These are phyloP conservation scores for Chrysoporthe austroafricana DNA, from an alignment of 2,329 filamentous ascomycete species.

Conservation along the genomic window DNA sequence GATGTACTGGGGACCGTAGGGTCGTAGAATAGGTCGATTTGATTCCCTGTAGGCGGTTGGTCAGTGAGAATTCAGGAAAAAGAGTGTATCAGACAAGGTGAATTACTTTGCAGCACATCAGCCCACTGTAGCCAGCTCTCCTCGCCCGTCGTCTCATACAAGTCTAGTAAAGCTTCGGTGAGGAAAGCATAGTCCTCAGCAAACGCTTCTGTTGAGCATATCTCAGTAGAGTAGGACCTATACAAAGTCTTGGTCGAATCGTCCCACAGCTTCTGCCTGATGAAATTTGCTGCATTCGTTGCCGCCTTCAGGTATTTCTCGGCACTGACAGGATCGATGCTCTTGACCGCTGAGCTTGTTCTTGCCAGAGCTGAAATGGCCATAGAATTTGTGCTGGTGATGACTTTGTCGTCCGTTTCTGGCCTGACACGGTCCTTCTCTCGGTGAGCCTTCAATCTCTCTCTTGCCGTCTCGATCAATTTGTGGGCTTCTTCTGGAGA, in stretches of 20 bases:
- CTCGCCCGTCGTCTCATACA: slow-evolving; percentile 83
- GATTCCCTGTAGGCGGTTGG: slow-evolving; percentile 56
- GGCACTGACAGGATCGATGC: slow-evolving; percentile 60
- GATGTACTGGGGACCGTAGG: slow-evolving; percentile 43
- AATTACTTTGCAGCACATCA: slow-evolving; percentile 73
- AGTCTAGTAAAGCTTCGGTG: slow-evolving; percentile 77
- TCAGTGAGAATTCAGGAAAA: slow-evolving; percentile 15
- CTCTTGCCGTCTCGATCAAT: slow-evolving; percentile 68
- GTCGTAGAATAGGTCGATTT: slow-evolving; percentile 81
- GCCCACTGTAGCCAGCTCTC: slow-evolving; percentile 79
- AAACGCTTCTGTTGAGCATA: slow-evolving; percentile 72
- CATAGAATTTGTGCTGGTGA: slow-evolving; percentile 86
- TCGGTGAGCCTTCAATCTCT: slow-evolving; percentile 71
- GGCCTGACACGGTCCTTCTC: slow-evolving; percentile 77
- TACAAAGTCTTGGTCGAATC: slow-evolving; percentile 64
- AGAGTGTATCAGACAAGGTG: neutral
- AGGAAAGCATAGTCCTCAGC: slow-evolving; percentile 95
- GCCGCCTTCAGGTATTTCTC: slow-evolving; percentile 68
- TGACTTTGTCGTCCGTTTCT: slow-evolving; percentile 83
- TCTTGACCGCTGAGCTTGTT: slow-evolving; percentile 68
- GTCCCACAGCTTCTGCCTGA: slow-evolving; percentile 76
- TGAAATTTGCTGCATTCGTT: slow-evolving; percentile 69
- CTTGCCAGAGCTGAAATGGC: slow-evolving; percentile 83
- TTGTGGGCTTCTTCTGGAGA: slow-evolving; percentile 69
- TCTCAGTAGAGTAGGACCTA: slow-evolving; percentile 71